These are phyloP conservation scores for Raffaelea albimanens DNA, from an alignment of 2,329 filamentous ascomycete species.

Conservation along the genomic window DNA sequence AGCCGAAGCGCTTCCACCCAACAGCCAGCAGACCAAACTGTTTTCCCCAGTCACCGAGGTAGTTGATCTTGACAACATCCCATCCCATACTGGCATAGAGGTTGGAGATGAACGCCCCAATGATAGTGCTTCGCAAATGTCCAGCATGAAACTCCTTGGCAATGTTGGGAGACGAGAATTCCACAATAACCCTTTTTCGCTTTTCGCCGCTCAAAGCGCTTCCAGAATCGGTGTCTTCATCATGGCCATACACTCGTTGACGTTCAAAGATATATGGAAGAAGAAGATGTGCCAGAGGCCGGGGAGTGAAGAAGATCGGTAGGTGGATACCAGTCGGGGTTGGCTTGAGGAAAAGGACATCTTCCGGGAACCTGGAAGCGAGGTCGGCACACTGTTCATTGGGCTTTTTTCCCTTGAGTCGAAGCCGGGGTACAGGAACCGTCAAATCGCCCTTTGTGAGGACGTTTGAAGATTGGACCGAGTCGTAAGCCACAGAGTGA, in stretches of 20 bases:
- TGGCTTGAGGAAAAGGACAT: not conserved
- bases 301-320: not conserved
- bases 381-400: not conserved
- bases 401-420: not conserved
- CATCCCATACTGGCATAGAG: conserved; percentile 59
- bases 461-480: not conserved
- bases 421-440: not conserved
- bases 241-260: not conserved
- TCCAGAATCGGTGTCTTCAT: no score
- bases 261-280: not conserved
- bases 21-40: conserved; percentile 59
- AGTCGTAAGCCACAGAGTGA: not conserved
- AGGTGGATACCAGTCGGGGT: not conserved
- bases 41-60: conserved; percentile 71
- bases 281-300: not conserved
- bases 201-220: not conserved
- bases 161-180: conserved; percentile 70
- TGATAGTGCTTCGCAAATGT: conserved; percentile 67
- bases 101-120: conserved; percentile 63
- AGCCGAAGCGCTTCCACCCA: conserved; percentile 57
- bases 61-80: conserved; percentile 64
- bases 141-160: conserved; percentile 66
- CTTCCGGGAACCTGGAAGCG: not conserved
- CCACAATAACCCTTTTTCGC: conserved; percentile 50
- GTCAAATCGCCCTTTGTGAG: not conserved